Conservation (phyloP, 139 green algal species). For the Coccomyxa sp. region DNA sequence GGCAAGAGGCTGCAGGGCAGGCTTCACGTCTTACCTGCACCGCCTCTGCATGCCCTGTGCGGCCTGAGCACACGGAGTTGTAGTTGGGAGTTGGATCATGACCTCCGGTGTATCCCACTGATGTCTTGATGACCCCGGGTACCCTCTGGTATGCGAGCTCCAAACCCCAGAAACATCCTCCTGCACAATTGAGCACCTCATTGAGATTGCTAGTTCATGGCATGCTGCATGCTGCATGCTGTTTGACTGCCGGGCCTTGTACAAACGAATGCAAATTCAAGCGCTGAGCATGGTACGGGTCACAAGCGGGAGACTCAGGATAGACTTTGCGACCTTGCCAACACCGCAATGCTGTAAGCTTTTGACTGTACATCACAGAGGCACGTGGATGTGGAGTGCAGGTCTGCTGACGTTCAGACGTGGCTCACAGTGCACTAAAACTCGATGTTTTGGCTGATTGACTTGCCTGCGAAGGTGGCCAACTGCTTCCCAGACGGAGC, state of each 20-base stretch:
- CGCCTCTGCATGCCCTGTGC: slow-evolving; percentile 74
- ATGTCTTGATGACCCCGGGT: slow-evolving; percentile 64
- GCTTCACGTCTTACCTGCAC: slow-evolving; percentile 25
- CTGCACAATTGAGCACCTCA: neutral
- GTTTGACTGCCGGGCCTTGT: too few species aligned
- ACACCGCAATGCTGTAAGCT: too few species aligned
- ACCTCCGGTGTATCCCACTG: slow-evolving; percentile 70
- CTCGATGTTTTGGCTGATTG: too few species aligned
- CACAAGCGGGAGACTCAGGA: too few species aligned
- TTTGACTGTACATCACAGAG: too few species aligned
- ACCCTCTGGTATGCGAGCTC: slow-evolving; percentile 69
- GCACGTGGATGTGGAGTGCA: too few species aligned
- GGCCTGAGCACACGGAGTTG: slow-evolving; percentile 78
- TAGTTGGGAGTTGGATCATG: slow-evolving; percentile 61
- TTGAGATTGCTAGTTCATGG: neutral
- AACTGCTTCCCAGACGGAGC: slow-evolving; percentile 45
- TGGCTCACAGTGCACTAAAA: too few species aligned
- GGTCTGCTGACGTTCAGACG: too few species aligned
- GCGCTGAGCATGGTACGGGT: too few species aligned
- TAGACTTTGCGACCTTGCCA: too few species aligned
- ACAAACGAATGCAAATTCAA: too few species aligned
- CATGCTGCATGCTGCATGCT: too few species aligned
- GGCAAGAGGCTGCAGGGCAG: neutral
- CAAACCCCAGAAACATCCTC: slow-evolving; percentile 86
- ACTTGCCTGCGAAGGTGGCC: slow-evolving; percentile 50